Evolutionary conservation across 192 early-diverging fungal species (phyloP), one percentile per base, ranked within the genome.

Genomic region (Podila minutissima): DNA sequence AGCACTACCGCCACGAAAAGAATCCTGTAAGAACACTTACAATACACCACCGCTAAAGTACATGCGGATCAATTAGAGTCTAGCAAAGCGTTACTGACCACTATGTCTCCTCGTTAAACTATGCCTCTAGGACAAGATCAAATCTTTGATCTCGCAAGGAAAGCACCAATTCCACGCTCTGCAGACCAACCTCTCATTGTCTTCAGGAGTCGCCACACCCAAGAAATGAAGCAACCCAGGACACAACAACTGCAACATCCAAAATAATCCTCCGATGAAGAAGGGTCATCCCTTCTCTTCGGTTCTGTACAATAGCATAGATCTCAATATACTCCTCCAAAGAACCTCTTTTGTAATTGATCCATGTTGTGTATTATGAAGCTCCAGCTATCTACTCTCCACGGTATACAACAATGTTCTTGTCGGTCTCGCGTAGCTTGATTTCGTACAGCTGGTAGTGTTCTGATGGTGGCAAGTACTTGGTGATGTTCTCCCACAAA

Each of bases 401-500:
- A 35, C 89, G 86, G 71, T 91, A 94, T 32, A 88, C 85, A 11
- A 92, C 91, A 24, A 83, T 71, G 72, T 94, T 94, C 68, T 87
- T 87, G 26, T 91, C 89, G 7, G 93, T 94, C 72, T 94, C 93
- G 60, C 89, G 75, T 10, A 94, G 29, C 67, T 86, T 84, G 37
- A 94, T 89, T 60, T 92, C 86, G 58, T 90, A 84, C 31, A 92
- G 64, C 20, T 64, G 60, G 19, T 77, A 75, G 4, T 74, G 70
- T 7, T 71, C 67, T 7, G 60, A 74, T 3, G 63, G 50, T 32
- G 83, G 78, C 12, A 87, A 53, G 24, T 82, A 61, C 24, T 53
- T 46, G 31, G 73, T 53, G 51, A 93, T 79, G 66, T 83, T 82
- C 51, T 88, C 79, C 95, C 95, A 98, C 38, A 95, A 90, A 84